These are phyloP conservation scores for Clavulina sp. DNA, from an alignment of 768 basidiomycete species.

Conservation along the genomic window DNA sequence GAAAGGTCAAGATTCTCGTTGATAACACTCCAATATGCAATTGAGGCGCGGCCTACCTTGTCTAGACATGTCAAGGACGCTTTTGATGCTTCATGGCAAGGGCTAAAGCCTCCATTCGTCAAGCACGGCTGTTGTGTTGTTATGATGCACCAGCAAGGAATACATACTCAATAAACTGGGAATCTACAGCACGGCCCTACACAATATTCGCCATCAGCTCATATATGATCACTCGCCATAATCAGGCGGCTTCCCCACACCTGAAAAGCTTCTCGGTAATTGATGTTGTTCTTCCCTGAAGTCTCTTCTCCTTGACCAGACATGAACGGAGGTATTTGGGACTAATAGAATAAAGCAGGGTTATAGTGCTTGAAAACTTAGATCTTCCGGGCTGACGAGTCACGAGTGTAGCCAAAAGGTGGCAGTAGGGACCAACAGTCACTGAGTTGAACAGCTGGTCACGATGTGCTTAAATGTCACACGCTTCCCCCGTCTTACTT, in stretches of 20 bases:
- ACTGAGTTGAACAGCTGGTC: too few species aligned
- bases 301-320: too few species aligned
- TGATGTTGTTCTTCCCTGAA: background rate
- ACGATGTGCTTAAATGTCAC: too few species aligned
- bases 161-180: constrained; percentile 1
- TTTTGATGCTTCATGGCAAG: background rate
- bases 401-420: too few species aligned
- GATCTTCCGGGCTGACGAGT: too few species aligned
- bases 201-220: background rate
- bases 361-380: too few species aligned
- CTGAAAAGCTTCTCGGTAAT: background rate
- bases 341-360: too few species aligned
- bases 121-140: background rate
- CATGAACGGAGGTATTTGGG: too few species aligned
- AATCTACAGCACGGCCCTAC: background rate
- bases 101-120: background rate
- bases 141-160: background rate
- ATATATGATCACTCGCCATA: background rate
- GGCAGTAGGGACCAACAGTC: too few species aligned
- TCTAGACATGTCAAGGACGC: background rate
- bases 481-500: too few species aligned
- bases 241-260: background rate
- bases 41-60: background rate
- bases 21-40: too few species aligned
- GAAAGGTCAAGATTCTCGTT: too few species aligned